Percentiles rank a stretch among this genome's conserved stretches.
Evolutionary conservation across 1,139 yeast species (phyloP).

Genomic region (Chernovozyma aurita): DNA sequence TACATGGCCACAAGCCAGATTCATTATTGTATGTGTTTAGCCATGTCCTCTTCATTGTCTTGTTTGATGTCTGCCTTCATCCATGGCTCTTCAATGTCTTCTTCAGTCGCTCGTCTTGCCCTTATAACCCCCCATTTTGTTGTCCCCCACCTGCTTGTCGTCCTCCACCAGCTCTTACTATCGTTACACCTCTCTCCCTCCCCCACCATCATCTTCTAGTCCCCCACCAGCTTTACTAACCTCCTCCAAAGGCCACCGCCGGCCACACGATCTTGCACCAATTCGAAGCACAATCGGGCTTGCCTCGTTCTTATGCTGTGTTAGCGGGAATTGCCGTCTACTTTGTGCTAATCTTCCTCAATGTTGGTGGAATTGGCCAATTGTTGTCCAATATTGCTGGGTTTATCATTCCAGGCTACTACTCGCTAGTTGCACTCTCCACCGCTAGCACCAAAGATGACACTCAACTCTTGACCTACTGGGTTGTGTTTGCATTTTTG

Average conservation of each 20-base stretch:
- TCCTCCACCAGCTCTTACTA: no score
- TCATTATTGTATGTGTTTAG: no score
- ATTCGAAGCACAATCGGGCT: slow-evolving; percentile 62
- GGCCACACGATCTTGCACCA: slow-evolving; percentile 39
- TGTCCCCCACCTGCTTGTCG: no score
- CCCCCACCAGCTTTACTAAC: no score
- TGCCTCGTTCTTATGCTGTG: slow-evolving; percentile 87
- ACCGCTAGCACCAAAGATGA: slow-evolving; percentile 68
- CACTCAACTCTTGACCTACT: slow-evolving; percentile 83
- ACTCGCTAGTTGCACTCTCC: slow-evolving; percentile 79
- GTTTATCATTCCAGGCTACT: slow-evolving; percentile 85
- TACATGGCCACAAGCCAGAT: no score
- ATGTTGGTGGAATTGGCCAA: slow-evolving; percentile 92
- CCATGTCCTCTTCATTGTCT: no score
- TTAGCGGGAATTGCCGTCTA: slow-evolving; percentile 62
- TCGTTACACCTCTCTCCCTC: no score
- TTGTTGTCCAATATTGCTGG: slow-evolving; percentile 90
- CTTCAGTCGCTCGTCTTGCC: no score
- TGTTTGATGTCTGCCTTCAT: no score
- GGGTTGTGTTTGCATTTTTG: slow-evolving; percentile 94
- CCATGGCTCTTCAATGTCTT: no score
- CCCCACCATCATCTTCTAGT: no score
- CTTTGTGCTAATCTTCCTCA: slow-evolving; percentile 74
- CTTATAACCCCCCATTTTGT: no score
- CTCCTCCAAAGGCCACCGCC: slow-evolving; percentile 39